phyloP scores from a whole-genome alignment of 2,329 filamentous ascomycete genomes.

The Cercospora beticola region DNA sequence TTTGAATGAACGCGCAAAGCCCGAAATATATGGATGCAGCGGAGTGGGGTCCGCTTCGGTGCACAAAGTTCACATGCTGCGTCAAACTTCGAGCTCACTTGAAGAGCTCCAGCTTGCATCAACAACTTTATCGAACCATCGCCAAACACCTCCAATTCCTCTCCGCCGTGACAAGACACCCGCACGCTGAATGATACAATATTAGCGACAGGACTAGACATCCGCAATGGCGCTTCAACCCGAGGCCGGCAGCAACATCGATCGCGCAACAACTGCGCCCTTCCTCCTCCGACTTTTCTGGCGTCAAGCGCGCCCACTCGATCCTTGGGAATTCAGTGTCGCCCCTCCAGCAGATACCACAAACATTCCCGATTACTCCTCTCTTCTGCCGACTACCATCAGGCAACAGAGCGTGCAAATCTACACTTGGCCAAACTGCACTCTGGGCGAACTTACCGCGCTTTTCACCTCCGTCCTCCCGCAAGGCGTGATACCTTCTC shows the following conservation, averaged over 20 bases:
- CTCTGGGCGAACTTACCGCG: conserved; percentile 75
- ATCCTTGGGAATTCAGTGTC: conserved; percentile 66
- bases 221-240: conserved; percentile 39
- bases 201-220: neutral
- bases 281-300: conserved; percentile 88
- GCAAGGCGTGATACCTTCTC: conserved; percentile 63
- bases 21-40: neutral
- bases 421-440: conserved; percentile 83
- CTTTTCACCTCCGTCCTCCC: conserved; percentile 71
- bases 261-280: conserved; percentile 71
- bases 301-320: conserved; percentile 70
- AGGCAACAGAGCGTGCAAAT: conserved; percentile 60
- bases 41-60: neutral
- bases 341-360: conserved; percentile 44
- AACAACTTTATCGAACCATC: conserved; percentile 1
- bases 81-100: conserved; percentile 2
- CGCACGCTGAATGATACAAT: conserved; percentile 1
- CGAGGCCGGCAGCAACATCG: conserved; percentile 48
- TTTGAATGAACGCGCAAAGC: neutral
- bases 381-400: conserved; percentile 57
- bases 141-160: neutral
- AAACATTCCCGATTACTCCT: conserved; percentile 41
- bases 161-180: neutral
- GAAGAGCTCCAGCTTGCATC: neutral
- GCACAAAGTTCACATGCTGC: conserved; percentile 4